Percentiles rank a stretch among this genome's conserved stretches.
These are phyloP conservation scores for Cerrena zonata DNA, from an alignment of 1,284 basidiomycete species.

Conservation along the genomic window DNA sequence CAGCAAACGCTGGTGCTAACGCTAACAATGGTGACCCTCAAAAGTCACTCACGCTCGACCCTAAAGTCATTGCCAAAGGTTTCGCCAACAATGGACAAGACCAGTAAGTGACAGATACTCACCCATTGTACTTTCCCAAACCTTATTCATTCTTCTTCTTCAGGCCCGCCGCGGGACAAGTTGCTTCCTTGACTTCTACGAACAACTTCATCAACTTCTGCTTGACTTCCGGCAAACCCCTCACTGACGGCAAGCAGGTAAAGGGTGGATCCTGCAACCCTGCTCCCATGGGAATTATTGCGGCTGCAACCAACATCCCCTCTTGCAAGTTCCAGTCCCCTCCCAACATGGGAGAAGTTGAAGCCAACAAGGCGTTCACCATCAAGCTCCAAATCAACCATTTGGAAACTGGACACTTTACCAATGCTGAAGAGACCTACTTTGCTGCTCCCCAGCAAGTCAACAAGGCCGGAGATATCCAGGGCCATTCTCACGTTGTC, in stretches of 20 bases:
- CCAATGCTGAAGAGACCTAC: constrained; percentile 55
- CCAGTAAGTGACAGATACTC: constrained; percentile 20
- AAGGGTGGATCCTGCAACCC: constrained; percentile 58
- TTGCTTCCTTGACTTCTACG: constrained; percentile 37
- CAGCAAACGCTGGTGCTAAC: no score
- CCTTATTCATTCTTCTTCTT: background rate
- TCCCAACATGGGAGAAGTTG: constrained; percentile 46
- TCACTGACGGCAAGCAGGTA: constrained; percentile 43
- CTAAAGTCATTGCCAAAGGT: constrained; percentile 23
- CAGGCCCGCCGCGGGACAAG: constrained; percentile 38
- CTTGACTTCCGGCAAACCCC: constrained; percentile 27
- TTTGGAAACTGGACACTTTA: constrained; percentile 57
- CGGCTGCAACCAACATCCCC: constrained; percentile 51
- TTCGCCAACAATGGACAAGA: constrained; percentile 36
- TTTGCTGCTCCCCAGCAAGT: constrained; percentile 65
- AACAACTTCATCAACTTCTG: constrained; percentile 59
- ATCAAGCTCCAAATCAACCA: constrained; percentile 52
- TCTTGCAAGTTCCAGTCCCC: constrained; percentile 54
- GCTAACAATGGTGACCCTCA: constrained; percentile 23
- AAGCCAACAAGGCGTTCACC: constrained; percentile 50
- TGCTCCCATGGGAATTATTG: constrained; percentile 57
- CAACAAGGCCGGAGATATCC: constrained; percentile 44
- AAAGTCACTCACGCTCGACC: constrained; percentile 25
- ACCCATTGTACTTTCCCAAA: no score
- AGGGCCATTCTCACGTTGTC: constrained; percentile 63